Base-by-base conservation (phyloP, 257 asterid genomes). In the Thymus mandschuricus region DNA sequence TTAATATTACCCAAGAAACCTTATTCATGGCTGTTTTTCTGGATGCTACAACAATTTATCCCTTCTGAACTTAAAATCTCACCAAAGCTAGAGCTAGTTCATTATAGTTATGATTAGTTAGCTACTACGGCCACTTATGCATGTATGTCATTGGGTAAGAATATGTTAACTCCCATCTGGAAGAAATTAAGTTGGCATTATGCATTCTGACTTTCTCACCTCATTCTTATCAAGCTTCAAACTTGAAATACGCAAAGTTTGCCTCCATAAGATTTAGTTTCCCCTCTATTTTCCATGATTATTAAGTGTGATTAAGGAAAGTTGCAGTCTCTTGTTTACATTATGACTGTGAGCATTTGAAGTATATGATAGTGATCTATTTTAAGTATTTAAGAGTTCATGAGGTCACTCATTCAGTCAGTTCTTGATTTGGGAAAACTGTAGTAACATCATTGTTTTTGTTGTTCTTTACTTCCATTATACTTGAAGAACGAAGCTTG, bases 21-120 rank as follows among this genome's bases (percentile, higher is more conserved):
- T 58, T 64, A 49, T 60, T 46, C 12, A 40, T 48, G 40, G 38
- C 69, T 30, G 2, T 55, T 51, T 21, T 66, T 30, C 65, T n/a
- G 66, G 61, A 66, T 21, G 58, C 55, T 79, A 13, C 8, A 33
- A 11, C 67, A 29, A 15, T 70, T 55, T 66, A 41, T 44, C 3
- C 31, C 21, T 62, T 60, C 21, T 40, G 6, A 31, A 46, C 50
- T 28, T 57, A 58, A 55, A 41, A 12, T 64, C 10, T 76, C 28
- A 21, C 21, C 21, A 21, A 21, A 35, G 50, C 27, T 40, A 11
- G 29, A 10, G 48, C 15, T 69, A 46, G 51, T 69, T 70, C 38
- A 59, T 46, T 6, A 64, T 51, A 33, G 28, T 51, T 66, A 33
- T 56, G 45, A 41, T 61, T 45, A 10, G 41, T 66, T 45, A 45